Evolutionary conservation across 1,284 basidiomycete species (phyloP), one percentile per base, ranked within the genome.

Genomic region (Ganoderma lucidum): DNA sequence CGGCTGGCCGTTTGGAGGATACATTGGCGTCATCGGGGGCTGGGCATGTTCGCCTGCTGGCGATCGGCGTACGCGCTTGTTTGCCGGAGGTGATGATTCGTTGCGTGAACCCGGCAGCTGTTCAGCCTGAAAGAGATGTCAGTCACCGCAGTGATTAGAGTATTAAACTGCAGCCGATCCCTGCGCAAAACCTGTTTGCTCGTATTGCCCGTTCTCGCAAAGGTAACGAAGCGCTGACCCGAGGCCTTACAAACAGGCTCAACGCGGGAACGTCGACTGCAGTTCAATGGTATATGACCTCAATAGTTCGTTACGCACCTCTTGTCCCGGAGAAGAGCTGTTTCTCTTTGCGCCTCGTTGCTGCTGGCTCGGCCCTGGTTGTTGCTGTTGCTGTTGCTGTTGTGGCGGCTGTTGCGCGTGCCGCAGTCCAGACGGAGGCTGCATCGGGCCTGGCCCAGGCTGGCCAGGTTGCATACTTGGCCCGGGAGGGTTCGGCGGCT

Each of bases 271-370:
- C 23, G 23, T 23, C 23, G 23, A 23, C 23, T 23, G 23, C 23
- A 23, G 23, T 23, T 23, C 23, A 23, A 23, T 23, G 23, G 23
- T 1, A 23, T 23, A 23, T 23, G 23, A 23, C 23, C 23, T 23
- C 23, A 23, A 23, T 23, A 23, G 23, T 23, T 23, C 23, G 41
- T 4, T 71, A 75, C 74, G 74, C 75, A 92, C 91, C 77, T 92
- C 91, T 77, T 91, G 90, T 61, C 86, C 87, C 6, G 91, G 91
- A 2, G 91, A 91, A 15, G 88, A 89, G 73, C 90, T 92, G 72
- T 82, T 90, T 62, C 91, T 85, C 76, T 93, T 93, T 44, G 80
- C 79, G 6, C 81, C 78, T 55, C 84, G 83, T 60, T 80, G 80
- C 59, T 73, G 76, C 60, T 75, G 80, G 58, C 73, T 68, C 14